Percentiles rank a stretch among this genome's conserved stretches.
Evolutionary conservation across 306 rosid genomes (phyloP).

Genomic region (Sphenostylis stenocarpa): DNA sequence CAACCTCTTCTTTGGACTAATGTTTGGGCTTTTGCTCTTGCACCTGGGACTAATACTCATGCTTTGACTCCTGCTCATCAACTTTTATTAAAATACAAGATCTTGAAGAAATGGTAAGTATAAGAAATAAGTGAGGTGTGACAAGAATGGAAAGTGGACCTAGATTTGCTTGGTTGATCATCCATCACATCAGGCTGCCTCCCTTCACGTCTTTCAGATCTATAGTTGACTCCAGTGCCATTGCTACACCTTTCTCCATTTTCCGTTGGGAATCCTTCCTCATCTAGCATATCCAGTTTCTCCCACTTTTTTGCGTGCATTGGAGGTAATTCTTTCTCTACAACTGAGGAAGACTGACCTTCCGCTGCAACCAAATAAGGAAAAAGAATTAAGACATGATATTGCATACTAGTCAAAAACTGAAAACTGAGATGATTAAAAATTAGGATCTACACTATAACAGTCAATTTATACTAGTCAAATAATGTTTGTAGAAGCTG

Average conservation of each 20-base stretch:
- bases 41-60: constrained; percentile 82
- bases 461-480: not conserved
- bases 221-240: constrained; percentile 50
- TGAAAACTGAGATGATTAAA: not conserved
- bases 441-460: not conserved
- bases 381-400: constrained; percentile 34
- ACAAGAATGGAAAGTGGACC: constrained; percentile 75
- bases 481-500: not conserved
- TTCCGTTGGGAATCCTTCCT: constrained; percentile 52
- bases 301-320: constrained; percentile 48
- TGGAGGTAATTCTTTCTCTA: constrained; percentile 37
- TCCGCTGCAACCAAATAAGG: constrained; percentile 41
- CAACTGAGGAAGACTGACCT: constrained; percentile 34
- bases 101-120: constrained; percentile 39
- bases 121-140: constrained; percentile 67
- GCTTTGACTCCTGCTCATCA: constrained; percentile 96
- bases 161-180: constrained; percentile 82
- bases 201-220: constrained; percentile 61
- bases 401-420: constrained; percentile 5
- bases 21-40: constrained; percentile 61
- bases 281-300: constrained; percentile 42
- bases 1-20: constrained; percentile 50
- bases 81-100: constrained; percentile 63
- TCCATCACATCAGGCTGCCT: constrained; percentile 82
- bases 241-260: constrained; percentile 71